Evolutionary conservation across 371 early-diverging fungal species (phyloP), one percentile per base, ranked within the genome.

Genomic region (Lichtheimia corymbifera): DNA sequence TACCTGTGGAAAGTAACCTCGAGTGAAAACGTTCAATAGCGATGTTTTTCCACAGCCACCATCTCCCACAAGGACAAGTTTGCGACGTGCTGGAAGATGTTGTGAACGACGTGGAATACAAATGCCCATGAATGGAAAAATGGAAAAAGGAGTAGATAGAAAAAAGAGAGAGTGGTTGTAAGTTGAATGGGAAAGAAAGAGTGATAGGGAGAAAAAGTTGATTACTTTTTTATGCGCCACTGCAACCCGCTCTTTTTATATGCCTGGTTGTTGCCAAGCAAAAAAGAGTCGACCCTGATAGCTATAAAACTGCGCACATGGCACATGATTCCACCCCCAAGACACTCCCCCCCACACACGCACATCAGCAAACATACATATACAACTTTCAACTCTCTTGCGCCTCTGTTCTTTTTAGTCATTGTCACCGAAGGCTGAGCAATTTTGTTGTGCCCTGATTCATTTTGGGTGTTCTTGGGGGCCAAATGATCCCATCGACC

Each of bases 61-160:
- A 59, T 91, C 92, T 4, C 92, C 92, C 20, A 89, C 88, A 47
- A 88, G 77, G 25, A 92, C 91, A 24, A 92, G 76, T 62, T 92
- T 92, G 28, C 65, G 62, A 43, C 52, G 43, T 17, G 45, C 53
- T 41, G 62, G 62, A 35, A 35, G 35, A 28, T 41, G 22, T 47
- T 47, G 47, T 47, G n/a, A 22, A 47, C 22, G 47, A 17, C n/a
- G 47, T 47, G n/a, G 47, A 18, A 51, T 41, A 27, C 60, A 60
- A 22, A 60, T 25, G 11, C 60, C 53, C 60, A 60, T 60, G 35
- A 24, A 15, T 58, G 22, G 22, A 7, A 47, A 25, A 25, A 18
- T 11, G 40, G 14, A 11, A 22, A 14, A 27, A 35, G 25, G 42
- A 35, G 51, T 4, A 40, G 18, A 53, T 6, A 44, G 47, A 40